Conservation (phyloP, 768 basidiomycete species). For the Pulveroboletus sp. region DNA sequence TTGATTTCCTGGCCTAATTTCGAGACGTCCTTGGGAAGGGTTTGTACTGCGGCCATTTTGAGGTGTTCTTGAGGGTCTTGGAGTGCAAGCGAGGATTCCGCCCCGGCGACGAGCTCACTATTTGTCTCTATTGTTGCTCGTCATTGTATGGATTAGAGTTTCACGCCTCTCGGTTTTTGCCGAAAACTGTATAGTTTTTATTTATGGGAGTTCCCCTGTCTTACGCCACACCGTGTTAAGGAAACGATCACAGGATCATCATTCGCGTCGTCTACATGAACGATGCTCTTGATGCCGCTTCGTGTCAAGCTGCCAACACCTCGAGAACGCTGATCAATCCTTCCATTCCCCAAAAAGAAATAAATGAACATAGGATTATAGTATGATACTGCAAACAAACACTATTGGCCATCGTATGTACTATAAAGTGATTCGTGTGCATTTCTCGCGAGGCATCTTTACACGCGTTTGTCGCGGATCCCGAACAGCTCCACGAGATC, state of each 20-base stretch:
- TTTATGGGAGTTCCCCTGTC: background rate
- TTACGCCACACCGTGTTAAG: no score
- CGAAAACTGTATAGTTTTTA: slow-evolving; percentile 31
- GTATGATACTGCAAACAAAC: no score
- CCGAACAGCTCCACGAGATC: slow-evolving; percentile 62
- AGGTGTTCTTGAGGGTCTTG: slow-evolving; percentile 33
- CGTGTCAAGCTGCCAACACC: no score
- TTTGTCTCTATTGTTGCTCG: slow-evolving; percentile 19
- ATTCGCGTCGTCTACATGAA: no score
- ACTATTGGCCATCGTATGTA: slow-evolving; percentile 23
- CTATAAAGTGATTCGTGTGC: background rate
- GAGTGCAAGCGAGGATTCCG: slow-evolving; percentile 13
- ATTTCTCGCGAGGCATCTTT: background rate
- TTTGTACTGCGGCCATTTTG: slow-evolving; percentile 62
- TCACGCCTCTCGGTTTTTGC: slow-evolving; percentile 16
- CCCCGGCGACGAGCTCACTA: slow-evolving; percentile 23
- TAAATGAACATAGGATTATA: slow-evolving; percentile 8
- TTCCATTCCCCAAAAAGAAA: background rate
- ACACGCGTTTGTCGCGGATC: slow-evolving; percentile 25
- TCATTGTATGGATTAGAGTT: slow-evolving; percentile 24
- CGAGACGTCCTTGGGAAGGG: slow-evolving; percentile 80
- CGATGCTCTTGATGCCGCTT: no score
- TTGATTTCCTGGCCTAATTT: slow-evolving; percentile 84
- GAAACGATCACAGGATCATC: no score
- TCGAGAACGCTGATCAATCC: no score